Conservation (phyloP, 768 basidiomycete genomes). For the Dioszegia aurantiaca region DNA sequence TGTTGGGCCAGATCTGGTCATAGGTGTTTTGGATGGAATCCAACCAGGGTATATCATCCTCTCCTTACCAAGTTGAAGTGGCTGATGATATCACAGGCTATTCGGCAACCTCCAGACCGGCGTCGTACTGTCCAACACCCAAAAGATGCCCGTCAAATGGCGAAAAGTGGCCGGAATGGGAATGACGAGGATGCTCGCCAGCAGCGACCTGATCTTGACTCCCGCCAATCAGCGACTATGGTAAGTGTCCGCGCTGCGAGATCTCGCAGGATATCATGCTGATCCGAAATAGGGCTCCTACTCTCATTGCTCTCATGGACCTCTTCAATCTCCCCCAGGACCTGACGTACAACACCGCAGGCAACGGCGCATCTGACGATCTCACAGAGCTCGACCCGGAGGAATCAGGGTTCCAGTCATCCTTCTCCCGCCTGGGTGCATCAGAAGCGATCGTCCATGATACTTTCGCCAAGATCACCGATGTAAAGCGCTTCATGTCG, state of each 20-base stretch:
- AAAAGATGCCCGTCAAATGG: constrained; percentile 76
- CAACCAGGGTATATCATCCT: constrained; percentile 68
- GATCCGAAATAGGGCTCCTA: constrained; percentile 60
- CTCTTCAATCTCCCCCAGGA: constrained; percentile 77
- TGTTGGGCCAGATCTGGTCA: constrained; percentile 74
- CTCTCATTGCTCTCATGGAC: constrained; percentile 68
- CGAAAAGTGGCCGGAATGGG: constrained; percentile 82
- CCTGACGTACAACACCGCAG: constrained; percentile 53
- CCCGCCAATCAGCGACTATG: constrained; percentile 66
- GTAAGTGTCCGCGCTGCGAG: constrained; percentile 56
- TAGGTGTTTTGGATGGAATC: constrained; percentile 73
- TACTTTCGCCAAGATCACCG: constrained; percentile 55
- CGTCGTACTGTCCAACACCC: constrained; percentile 74
- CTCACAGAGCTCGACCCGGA: constrained; percentile 82
- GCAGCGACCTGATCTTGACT: constrained; percentile 67
- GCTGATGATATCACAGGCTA: constrained; percentile 55
- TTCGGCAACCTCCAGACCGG: constrained; percentile 75
- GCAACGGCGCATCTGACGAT: constrained; percentile 50
- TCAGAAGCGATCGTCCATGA: constrained; percentile 63
- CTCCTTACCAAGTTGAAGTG: not conserved
- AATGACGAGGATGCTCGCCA: constrained; percentile 70
- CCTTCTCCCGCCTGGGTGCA: constrained; percentile 86
- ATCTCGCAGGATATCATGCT: no score
- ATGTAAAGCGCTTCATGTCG: constrained; percentile 48
- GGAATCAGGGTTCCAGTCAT: constrained; percentile 90